Percentiles rank a stretch among this genome's conserved stretches.
Conservation (phyloP, 805 yeast species). For the Starmerella sp. region DNA sequence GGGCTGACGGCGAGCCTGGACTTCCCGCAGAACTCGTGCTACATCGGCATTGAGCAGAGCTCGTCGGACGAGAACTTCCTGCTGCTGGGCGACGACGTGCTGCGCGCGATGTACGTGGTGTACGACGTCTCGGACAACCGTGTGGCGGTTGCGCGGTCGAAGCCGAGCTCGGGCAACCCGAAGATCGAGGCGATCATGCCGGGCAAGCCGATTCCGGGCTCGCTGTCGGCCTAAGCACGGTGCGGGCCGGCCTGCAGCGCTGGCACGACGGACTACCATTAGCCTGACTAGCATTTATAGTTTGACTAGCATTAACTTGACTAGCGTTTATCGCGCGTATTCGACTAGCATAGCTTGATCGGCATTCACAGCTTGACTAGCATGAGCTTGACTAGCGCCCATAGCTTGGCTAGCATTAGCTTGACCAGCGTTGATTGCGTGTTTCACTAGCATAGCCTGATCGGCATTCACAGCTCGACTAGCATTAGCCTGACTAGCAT, state of each 20-base stretch:
- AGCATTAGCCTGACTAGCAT: too few relatives aligned
- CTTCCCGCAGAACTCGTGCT: slow-evolving; percentile 31
- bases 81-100: slow-evolving; percentile 51
- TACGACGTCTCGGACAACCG: slow-evolving; percentile 47
- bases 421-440: too few relatives aligned
- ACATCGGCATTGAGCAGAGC: slow-evolving; percentile 28
- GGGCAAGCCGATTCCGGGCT: slow-evolving; percentile 21
- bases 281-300: too few relatives aligned
- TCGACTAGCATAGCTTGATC: too few relatives aligned
- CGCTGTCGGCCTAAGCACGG: not conserved
- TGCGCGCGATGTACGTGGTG: slow-evolving; percentile 51
- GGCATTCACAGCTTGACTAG: too few relatives aligned
- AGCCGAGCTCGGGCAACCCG: slow-evolving; percentile 19
- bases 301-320: too few relatives aligned
- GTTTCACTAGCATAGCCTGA: too few relatives aligned
- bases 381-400: too few relatives aligned
- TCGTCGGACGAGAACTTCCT: slow-evolving; percentile 27
- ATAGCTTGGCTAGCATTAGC: too few relatives aligned
- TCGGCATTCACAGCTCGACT: too few relatives aligned
- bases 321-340: too few relatives aligned
- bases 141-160: slow-evolving; percentile 44
- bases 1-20: slow-evolving; percentile 24
- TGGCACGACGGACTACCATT: not conserved
- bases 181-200: slow-evolving; percentile 23
- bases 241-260: not conserved